phyloP scores from a whole-genome alignment of 768 basidiomycete genomes.

The Suillus luteus region DNA sequence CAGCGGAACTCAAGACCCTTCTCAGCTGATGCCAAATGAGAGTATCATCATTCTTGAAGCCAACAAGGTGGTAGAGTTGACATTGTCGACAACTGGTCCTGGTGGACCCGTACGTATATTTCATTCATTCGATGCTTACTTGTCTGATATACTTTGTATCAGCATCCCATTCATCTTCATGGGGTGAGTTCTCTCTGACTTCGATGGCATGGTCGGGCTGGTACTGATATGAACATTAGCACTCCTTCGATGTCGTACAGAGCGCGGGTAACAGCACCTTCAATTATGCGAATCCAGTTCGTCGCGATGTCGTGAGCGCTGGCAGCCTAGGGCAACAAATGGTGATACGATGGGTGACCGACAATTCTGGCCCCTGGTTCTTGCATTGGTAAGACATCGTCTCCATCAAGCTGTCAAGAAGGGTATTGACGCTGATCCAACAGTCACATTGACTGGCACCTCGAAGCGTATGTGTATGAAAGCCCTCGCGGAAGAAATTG shows the following conservation, averaged over 20 bases:
- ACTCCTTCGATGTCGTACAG: conserved; percentile 46
- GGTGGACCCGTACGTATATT: conserved; percentile 6
- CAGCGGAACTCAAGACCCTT: conserved; percentile 38
- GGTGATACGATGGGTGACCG: conserved; percentile 48
- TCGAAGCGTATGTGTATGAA: conserved; percentile 18
- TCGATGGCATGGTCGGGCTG: neutral
- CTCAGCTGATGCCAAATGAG: conserved; percentile 26
- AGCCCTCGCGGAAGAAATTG: neutral
- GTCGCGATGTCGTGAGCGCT: conserved; percentile 46
- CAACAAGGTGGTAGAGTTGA: conserved; percentile 31
- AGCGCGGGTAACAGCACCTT: conserved; percentile 34
- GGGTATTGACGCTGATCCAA: neutral
- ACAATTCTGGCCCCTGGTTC: conserved; percentile 51
- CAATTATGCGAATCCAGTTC: conserved; percentile 56
- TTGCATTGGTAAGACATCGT: conserved; percentile 18
- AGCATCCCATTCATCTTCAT: conserved; percentile 49
- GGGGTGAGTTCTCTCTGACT: conserved; percentile 32
- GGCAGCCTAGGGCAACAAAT: conserved; percentile 28
- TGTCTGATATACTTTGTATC: conserved; percentile 1
- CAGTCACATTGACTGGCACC: conserved; percentile 23
- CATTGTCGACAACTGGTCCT: conserved; percentile 13
- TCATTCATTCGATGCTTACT: no score
- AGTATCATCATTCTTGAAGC: conserved; percentile 25
- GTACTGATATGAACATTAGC: conserved; percentile 27
- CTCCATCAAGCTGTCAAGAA: neutral